Evolutionary conservation across 2,329 filamentous ascomycete species (phyloP).

Genomic region (Ceratocystis colombiana): DNA sequence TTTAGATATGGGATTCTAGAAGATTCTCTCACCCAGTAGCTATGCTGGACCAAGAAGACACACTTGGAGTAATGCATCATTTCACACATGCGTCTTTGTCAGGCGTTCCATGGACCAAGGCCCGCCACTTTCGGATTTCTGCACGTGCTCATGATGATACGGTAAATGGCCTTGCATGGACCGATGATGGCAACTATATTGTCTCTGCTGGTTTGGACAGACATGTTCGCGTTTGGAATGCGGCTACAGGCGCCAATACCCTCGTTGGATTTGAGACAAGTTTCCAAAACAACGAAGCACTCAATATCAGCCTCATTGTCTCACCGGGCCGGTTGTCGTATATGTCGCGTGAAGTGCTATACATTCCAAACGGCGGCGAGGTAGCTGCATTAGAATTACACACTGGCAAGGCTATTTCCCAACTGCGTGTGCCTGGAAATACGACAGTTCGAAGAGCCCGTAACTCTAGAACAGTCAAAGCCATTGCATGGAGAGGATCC

Average conservation of each 20-base stretch:
- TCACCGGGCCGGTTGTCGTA: slow-evolving; percentile 50
- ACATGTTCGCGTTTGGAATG: slow-evolving; percentile 78
- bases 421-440: slow-evolving; percentile 50
- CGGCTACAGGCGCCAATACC: slow-evolving; percentile 70
- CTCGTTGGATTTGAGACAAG: slow-evolving; percentile 78
- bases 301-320: slow-evolving; percentile 51
- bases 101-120: slow-evolving; percentile 30
- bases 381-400: slow-evolving; percentile 72
- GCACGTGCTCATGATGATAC: slow-evolving; percentile 66
- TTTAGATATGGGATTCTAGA: slow-evolving; percentile 75
- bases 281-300: slow-evolving; percentile 61
- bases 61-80: slow-evolving; percentile 51
- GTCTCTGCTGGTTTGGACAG: slow-evolving; percentile 76
- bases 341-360: slow-evolving; percentile 53
- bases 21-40: slow-evolving; percentile 66
- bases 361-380: slow-evolving; percentile 74
- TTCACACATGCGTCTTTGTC: slow-evolving; percentile 32
- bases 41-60: slow-evolving; percentile 74
- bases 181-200: slow-evolving; percentile 64
- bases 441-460: slow-evolving; percentile 37
- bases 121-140: slow-evolving; percentile 38
- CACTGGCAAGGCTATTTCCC: slow-evolving; percentile 61
- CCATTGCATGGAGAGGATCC: slow-evolving; percentile 59
- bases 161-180: slow-evolving; percentile 80
- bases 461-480: slow-evolving; percentile 58